These are phyloP conservation scores for Umbellularia californica DNA, from an alignment of 164 flowering plant genomes.

Conservation along the genomic window DNA sequence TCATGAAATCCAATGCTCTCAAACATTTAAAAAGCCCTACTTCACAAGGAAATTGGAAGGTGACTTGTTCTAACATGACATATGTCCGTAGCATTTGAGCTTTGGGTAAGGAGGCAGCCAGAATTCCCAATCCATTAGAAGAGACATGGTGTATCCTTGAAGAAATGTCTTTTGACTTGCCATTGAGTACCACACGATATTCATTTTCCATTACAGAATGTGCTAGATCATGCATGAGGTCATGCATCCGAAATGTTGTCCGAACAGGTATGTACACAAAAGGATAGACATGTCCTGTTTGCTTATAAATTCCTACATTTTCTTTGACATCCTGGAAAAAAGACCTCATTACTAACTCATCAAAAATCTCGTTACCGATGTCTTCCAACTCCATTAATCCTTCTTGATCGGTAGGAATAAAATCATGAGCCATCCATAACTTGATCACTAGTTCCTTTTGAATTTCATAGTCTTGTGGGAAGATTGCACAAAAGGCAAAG, in stretches of 20 bases:
- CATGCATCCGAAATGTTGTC: conserved; percentile 7
- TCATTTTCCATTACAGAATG: not conserved
- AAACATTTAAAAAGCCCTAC: not conserved
- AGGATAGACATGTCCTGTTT: too few species aligned
- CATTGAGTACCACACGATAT: not conserved
- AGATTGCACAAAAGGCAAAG: conserved; percentile 5
- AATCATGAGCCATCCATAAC: conserved; percentile 9
- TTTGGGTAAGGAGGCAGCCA: not conserved
- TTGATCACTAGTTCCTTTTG: not conserved
- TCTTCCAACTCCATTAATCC: not conserved
- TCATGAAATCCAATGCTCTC: conserved; percentile 7
- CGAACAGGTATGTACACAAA: too few species aligned
- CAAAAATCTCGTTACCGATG: not conserved
- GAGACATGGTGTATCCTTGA: conserved; percentile 3
- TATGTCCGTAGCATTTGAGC: not conserved
- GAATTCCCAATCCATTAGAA: not conserved
- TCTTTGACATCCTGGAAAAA: not conserved
- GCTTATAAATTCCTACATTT: too few species aligned
- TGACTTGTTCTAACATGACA: not conserved
- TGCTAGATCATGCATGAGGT: conserved; percentile 8
- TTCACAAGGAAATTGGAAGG: not conserved
- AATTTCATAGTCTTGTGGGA: conserved; percentile 1
- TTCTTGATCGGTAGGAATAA: not conserved
- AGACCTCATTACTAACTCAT: not conserved
- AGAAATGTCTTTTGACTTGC: not conserved